Evolutionary conservation across 2,329 filamentous ascomycete species (phyloP).

Genomic region (Ophiostoma perfectum): DNA sequence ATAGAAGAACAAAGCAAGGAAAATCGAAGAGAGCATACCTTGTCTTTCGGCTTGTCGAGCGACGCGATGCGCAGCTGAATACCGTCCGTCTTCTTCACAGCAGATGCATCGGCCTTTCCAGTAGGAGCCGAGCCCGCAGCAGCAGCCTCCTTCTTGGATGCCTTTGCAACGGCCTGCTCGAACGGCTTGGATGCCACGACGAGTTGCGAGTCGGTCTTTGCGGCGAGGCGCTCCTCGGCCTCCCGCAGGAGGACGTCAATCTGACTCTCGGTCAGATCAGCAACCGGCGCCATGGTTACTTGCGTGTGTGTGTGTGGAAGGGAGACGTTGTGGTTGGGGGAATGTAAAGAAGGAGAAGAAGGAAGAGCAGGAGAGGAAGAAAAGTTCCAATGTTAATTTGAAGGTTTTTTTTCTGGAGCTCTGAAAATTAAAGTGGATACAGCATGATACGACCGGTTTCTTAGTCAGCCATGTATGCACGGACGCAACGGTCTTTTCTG

Average conservation of each 20-base stretch:
- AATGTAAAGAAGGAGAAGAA: neutral
- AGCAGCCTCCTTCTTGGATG: constrained; percentile 22
- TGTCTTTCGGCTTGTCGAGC: constrained; percentile 30
- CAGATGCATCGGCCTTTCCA: constrained; percentile 19
- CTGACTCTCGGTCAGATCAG: constrained; percentile 34
- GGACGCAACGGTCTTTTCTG: neutral
- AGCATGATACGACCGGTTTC: neutral
- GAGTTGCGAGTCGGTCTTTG: constrained; percentile 22
- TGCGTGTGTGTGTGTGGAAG: neutral
- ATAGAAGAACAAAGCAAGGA: neutral
- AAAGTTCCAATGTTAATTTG: neutral
- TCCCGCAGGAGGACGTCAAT: constrained; percentile 38
- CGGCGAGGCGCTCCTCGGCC: constrained; percentile 37
- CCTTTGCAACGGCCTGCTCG: constrained; percentile 18
- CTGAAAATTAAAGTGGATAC: neutral
- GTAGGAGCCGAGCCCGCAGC: constrained; percentile 9
- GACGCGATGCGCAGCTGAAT: constrained; percentile 32
- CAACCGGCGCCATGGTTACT: constrained; percentile 28
- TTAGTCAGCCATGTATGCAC: neutral
- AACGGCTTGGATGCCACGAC: constrained; percentile 14
- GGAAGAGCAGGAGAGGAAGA: constrained; percentile 1
- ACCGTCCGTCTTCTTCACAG: constrained; percentile 27
- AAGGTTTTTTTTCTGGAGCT: constrained; percentile 16
- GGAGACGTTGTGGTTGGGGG: constrained; percentile 13
- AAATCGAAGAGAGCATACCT: constrained; percentile 30